Conservation (phyloP, 2,329 filamentous ascomycete species). For the Diaporthe citri region DNA sequence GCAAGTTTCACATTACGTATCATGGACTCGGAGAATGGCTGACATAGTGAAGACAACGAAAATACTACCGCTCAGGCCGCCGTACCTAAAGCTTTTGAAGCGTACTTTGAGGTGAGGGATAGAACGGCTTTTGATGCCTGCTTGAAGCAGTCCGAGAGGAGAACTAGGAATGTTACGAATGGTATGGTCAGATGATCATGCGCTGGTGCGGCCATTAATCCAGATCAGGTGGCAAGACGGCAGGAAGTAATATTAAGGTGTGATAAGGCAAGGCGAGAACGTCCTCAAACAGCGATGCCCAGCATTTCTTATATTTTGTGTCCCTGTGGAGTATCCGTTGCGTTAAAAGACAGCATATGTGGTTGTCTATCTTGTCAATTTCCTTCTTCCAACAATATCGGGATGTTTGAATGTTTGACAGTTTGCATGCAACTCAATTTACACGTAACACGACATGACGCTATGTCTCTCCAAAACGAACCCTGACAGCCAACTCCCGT, state of each 20-base stretch:
- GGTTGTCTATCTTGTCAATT: background rate
- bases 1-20: fast-evolving
- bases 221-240: background rate
- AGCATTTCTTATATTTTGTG: background rate
- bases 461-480: background rate
- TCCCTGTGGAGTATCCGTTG: too few relatives aligned
- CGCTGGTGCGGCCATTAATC: background rate
- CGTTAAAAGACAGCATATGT: too few relatives aligned
- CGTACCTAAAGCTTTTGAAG: conserved; percentile 22
- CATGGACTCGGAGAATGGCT: background rate
- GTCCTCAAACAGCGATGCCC: background rate
- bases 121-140: conserved; percentile 8
- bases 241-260: too few relatives aligned
- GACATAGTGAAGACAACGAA: conserved; percentile 39
- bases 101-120: conserved; percentile 14
- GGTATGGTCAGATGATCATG: conserved; percentile 2
- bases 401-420: background rate
- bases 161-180: conserved; percentile 12
- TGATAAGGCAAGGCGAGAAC: background rate
- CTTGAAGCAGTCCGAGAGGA: conserved; percentile 4
- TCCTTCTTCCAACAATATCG: too few relatives aligned
- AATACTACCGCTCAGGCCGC: conserved; percentile 37
- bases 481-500: background rate
- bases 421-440: background rate
- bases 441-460: background rate